Evolutionary conservation across 1,284 basidiomycete species (phyloP), one percentile per base, ranked within the genome.

Genomic region (Peniophora sp.): DNA sequence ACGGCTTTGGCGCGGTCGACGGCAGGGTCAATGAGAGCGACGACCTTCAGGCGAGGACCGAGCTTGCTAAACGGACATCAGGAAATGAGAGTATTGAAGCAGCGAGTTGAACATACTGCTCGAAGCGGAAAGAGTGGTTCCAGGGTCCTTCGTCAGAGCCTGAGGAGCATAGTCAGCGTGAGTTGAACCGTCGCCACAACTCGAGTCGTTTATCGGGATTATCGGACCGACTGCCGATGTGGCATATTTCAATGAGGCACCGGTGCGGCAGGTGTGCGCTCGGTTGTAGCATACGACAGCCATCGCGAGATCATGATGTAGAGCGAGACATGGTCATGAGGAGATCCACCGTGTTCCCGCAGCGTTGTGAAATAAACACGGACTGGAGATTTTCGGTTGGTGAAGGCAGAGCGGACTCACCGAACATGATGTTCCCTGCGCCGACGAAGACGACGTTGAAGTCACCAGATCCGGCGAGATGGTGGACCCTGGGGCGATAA

Each of bases 41-140:
- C 83, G 50, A 99, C 93, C 69, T 97, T 97, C 68, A 99, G 87
- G 61, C 96, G 91, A 20, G 86, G 89, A 45, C 96, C 96, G 54
- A 99, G 89, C 75, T 99, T 97, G 73, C 88, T 95, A 67, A 9
- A 50, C 44, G 56, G 51, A 38, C 53, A 56, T 50, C 56, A 49
- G 52, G 54, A 55, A 56, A 56, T 51, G 34, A n/a, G 16, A 20
- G 44, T 22, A 12, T 49, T 11, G 50, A 20, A 36, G 47, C 49
- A 48, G 36, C 22, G 19, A 44, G 39, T 44, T 48, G 46, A 52
- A 61, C 81, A 61, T 61, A 89, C 88, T 91, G 86, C 75, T 95
- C 92, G 60, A 96, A 83, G 64, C 93, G 89, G 82, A 95, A 92
- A 47, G 92, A 95, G 69, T 96, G 92, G 69, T 95, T 94, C 88